phyloP scores from a whole-genome alignment of 441 rosid species.

The Syzygium malaccense region DNA sequence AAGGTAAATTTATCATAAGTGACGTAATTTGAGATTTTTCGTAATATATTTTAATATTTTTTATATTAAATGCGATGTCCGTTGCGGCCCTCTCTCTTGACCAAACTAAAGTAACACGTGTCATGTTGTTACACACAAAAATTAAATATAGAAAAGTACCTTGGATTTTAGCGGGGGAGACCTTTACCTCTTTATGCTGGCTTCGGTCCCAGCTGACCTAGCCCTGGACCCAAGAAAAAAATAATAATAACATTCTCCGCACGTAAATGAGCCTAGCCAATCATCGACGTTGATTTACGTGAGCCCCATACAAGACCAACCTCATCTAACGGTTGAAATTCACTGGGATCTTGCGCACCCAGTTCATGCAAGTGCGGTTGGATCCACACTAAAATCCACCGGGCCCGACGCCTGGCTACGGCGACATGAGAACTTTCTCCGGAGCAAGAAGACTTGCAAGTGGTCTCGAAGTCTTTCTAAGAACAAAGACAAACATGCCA shows the following conservation, averaged over 20 bases:
- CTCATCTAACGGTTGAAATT: not conserved
- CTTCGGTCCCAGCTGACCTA: not conserved
- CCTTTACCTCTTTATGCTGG: not conserved
- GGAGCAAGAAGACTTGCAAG: not conserved
- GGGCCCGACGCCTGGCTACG: not conserved
- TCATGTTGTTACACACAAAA: too few relatives aligned
- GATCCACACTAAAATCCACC: not conserved
- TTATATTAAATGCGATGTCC: not conserved
- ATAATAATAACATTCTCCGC: not conserved
- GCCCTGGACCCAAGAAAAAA: not conserved
- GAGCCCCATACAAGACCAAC: not conserved
- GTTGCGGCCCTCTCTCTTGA: not conserved
- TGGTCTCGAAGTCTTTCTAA: not conserved
- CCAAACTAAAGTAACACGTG: too few relatives aligned
- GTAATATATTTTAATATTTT: not conserved
- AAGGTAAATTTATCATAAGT: too few relatives aligned
- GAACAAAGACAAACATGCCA: not conserved
- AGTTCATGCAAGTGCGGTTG: not conserved
- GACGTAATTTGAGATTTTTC: too few relatives aligned
- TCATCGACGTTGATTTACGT: not conserved
- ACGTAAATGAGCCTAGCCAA: not conserved
- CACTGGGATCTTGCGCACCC: fast-evolving
- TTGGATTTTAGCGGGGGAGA: not conserved
- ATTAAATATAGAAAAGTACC: not conserved
- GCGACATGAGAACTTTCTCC: not conserved